These are phyloP conservation scores for Beauveria medogensis DNA, from an alignment of 2,329 filamentous ascomycete genomes.

Conservation along the genomic window DNA sequence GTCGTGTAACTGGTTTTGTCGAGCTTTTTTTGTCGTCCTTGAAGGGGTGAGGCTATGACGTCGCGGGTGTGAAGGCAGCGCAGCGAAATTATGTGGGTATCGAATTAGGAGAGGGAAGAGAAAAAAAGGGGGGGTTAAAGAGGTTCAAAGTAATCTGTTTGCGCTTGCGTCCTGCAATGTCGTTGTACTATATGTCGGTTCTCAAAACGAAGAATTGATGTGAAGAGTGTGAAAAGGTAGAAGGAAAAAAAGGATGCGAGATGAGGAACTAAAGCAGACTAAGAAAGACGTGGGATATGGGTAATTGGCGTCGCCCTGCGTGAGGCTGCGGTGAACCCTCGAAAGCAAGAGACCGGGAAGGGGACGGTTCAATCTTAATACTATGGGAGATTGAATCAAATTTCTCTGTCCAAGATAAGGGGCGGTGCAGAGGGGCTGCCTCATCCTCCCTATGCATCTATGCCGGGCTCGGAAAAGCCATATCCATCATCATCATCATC, in stretches of 20 bases:
- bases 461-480: not conserved
- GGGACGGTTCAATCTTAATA: constrained; percentile 5
- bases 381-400: constrained; percentile 4
- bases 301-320: not conserved
- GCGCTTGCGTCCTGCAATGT: not conserved
- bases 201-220: not conserved
- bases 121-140: not conserved
- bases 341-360: not conserved
- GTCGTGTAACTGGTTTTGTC: not conserved
- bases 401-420: not conserved
- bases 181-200: not conserved
- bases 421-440: not conserved
- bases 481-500: not conserved
- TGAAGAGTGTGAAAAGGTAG: not conserved
- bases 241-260: not conserved
- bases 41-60: constrained; percentile 10
- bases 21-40: not conserved
- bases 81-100: not conserved
- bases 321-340: not conserved
- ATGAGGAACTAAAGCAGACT: not conserved
- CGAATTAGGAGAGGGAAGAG: not conserved
- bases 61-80: constrained; percentile 1
- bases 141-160: not conserved
- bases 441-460: not conserved
- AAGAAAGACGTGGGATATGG: not conserved